Evolutionary conservation across 208 protist species (phyloP), one percentile per base, ranked within the genome.

Genomic region (Herpetomonas tarakana): DNA sequence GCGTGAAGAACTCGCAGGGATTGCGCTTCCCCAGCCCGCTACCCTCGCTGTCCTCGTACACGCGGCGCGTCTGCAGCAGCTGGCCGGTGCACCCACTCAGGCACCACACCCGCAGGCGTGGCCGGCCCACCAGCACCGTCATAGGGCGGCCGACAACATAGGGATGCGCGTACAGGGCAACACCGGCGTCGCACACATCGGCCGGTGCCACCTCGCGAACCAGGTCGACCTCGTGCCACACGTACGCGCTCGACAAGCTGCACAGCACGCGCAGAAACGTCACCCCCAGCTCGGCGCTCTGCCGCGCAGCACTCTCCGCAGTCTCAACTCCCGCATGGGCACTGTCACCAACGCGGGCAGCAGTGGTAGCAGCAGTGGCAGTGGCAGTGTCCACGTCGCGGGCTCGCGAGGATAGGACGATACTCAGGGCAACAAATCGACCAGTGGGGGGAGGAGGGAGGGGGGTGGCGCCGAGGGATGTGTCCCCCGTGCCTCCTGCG

Each of bases 171-270:
- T 59, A 55, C 25, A 83, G 50, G 12, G 71, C 79, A 26, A 71
- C 63, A 21, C 83, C 76, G n/a, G 35, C 27, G 28, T 86, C 76
- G 54, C 83, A 90, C 11, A 90, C 65, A 31, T 68, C 30, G 16
- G 64, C 57, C 21, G 78, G 76, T 0, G 71, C 76, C 14, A 57
- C 50, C 46, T 83, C 73, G 0, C 67, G 65, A 4, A 86, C 47
- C 24, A 90, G 58, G 6, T 41, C 47, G 14, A 41, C 58, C 44
- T 78, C 76, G 24, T 60, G 44, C 16, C 83, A 24, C 28, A 90
- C 55, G 21, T 82, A 58, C 9, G 83, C 83, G 7, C 68, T 63
- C 6, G 39, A 56, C 2, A 62, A 49, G 0, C 49, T 52, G 65
- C 58, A 81, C 41, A 74, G 30, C 24, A 84, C 28, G 18, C 76